Evolutionary conservation across 169 alveolate species (phyloP).

Genomic region (Plasmodium vivax): DNA sequence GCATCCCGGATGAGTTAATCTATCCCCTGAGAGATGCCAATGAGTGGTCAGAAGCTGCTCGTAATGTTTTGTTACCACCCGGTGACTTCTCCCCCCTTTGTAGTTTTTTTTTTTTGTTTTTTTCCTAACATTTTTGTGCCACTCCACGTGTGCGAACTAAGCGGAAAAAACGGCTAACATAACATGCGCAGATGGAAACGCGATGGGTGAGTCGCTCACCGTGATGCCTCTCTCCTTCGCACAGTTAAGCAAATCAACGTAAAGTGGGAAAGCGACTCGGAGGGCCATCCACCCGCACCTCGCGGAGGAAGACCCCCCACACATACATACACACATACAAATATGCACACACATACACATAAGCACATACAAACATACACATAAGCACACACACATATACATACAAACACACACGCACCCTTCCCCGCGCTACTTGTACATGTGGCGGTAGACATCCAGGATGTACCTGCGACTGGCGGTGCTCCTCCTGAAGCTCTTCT

Average conservation of each 20-base stretch:
- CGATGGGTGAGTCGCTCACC: neutral
- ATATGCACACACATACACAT: too few relatives aligned
- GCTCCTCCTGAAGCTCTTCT: slow-evolving; percentile 39
- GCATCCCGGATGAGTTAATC: neutral
- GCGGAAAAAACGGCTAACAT: neutral
- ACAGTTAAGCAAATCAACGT: neutral
- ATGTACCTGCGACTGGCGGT: slow-evolving; percentile 62
- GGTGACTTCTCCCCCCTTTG: too few relatives aligned
- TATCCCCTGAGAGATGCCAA: neutral
- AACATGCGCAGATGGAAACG: neutral
- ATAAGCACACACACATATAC: neutral
- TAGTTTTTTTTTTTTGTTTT: too few relatives aligned
- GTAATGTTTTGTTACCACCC: too few relatives aligned
- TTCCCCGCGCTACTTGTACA: slow-evolving; percentile 13
- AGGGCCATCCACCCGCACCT: neutral
- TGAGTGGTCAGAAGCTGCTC: too few relatives aligned
- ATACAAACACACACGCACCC: neutral
- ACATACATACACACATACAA: too few relatives aligned
- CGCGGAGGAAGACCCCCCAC: neutral
- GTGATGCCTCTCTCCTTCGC: neutral
- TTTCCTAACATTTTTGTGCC: neutral
- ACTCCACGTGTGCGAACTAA: neutral
- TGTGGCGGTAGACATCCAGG: slow-evolving; percentile 54
- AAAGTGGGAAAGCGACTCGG: neutral
- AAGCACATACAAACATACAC: too few relatives aligned